Evolutionary conservation across 1,284 basidiomycete species (phyloP).

Genomic region (Irpex sp.): DNA sequence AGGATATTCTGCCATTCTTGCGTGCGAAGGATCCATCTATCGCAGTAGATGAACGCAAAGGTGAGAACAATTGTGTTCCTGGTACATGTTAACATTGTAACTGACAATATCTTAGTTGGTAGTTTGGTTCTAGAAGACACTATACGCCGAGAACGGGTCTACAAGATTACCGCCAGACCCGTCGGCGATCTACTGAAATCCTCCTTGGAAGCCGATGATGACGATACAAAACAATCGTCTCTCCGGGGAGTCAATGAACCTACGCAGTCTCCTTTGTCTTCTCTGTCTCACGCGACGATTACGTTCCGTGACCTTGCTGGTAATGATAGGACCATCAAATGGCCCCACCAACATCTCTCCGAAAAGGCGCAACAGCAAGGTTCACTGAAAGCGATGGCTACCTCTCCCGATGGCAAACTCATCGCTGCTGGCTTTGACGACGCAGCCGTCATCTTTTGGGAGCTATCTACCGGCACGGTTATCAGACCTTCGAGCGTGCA

Average conservation of each 20-base stretch:
- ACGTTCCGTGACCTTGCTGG: not conserved
- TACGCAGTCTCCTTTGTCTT: too few relatives aligned
- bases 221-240: too few relatives aligned
- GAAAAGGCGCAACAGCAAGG: not conserved
- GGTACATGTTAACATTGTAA: too few relatives aligned
- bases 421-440: slow-evolving; percentile 24
- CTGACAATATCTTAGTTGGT: too few relatives aligned
- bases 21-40: not conserved
- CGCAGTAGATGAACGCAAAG: not conserved
- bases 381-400: not conserved
- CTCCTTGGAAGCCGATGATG: too few relatives aligned
- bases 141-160: too few relatives aligned
- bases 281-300: too few relatives aligned
- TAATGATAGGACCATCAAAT: not conserved
- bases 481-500: slow-evolving; percentile 13
- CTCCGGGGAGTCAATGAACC: too few relatives aligned
- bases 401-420: slow-evolving; percentile 19
- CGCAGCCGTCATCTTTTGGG: slow-evolving; percentile 23
- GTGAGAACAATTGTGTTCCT: too few relatives aligned
- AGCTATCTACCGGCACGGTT: slow-evolving; percentile 13
- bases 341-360: not conserved
- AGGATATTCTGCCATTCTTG: not conserved
- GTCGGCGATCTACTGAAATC: too few relatives aligned
- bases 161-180: too few relatives aligned
- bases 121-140: too few relatives aligned